Conservation (phyloP, 805 yeast species). For the Zygosaccharomyces bisporus region DNA sequence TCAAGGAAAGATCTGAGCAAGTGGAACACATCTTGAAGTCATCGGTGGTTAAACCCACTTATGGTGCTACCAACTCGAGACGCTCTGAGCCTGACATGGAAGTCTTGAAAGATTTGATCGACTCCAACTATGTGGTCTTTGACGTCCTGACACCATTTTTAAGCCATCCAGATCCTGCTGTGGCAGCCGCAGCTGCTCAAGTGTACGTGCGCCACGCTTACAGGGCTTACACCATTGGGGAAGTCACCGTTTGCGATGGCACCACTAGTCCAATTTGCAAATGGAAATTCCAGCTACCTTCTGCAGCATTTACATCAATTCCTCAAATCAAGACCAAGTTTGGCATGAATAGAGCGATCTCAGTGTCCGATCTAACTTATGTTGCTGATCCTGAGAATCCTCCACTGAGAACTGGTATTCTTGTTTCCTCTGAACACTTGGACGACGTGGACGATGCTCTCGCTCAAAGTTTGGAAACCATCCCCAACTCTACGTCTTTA, state of each 20-base stretch:
- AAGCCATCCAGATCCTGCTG: constrained; percentile 76
- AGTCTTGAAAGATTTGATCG: constrained; percentile 85
- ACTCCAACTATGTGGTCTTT: constrained; percentile 92
- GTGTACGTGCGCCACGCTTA: constrained; percentile 95
- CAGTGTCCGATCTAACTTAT: constrained; percentile 88
- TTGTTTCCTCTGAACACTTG: constrained; percentile 74
- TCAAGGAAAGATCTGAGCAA: constrained; percentile 94
- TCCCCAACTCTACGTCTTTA: constrained; percentile 48
- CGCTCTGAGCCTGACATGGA: constrained; percentile 80
- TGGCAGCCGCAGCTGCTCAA: constrained; percentile 94
- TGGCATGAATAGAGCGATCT: constrained; percentile 78
- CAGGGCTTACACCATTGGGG: constrained; percentile 88
- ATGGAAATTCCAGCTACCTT: constrained; percentile 86
- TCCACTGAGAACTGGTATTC: constrained; percentile 78
- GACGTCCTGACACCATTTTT: constrained; percentile 94
- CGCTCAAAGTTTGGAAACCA: constrained; percentile 65
- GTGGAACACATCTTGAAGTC: constrained; percentile 91
- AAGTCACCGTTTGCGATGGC: constrained; percentile 58
- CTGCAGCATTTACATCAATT: constrained; percentile 71
- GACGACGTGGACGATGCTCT: constrained; percentile 89
- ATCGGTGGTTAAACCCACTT: constrained; percentile 82
- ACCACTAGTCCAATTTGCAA: constrained; percentile 64
- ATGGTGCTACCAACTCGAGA: constrained; percentile 75
- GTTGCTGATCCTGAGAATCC: constrained; percentile 66
- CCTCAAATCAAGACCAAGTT: constrained; percentile 47